Evolutionary conservation across 2,329 filamentous ascomycete genomes (phyloP), one percentile per base, ranked within the genome.

Genomic region (Cryphonectria radicalis): DNA sequence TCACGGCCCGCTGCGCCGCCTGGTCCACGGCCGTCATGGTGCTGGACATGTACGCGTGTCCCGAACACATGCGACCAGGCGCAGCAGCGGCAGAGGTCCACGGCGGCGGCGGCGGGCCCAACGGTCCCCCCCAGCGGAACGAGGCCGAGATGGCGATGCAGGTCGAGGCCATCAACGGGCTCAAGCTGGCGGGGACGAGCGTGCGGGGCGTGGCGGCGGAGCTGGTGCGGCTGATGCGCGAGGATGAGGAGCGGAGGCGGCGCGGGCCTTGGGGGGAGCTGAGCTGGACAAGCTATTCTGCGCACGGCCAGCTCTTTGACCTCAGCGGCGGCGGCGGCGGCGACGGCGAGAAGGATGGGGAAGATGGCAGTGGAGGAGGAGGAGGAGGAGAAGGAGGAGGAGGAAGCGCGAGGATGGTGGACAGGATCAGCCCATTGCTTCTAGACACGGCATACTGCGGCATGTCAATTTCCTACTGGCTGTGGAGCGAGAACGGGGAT

Each of bases 401-500:
- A 40, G 7, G 50, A 13, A 40, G 25, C 35, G 32, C 68, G 6
- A 74, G 76, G 7, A 71, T 76, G 37, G 77, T 80, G 19, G 76
- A 77, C 37, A 68, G 74, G 17, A 67, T 81, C 5, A 81, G 78
- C 69, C 81, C 81, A 5, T 74, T 83, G 13, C 76, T 79, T 43
- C 76, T 83, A 73, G 81, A 82, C 73, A 74, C 76, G 13, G 53
- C 82, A n/a, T 83, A 83, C 70, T 76, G 75, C n/a, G 79, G 78
- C 14, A 77, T 80, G 55, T 74, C 78, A n/a, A 80, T 79, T 42
- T 78, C 79, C 59, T 80, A 80, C 13, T 83, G 82, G 81, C 68
- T 81, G 50, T 78, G 78, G 71, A 76, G 80, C 66, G 81, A 83
- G 74, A 78, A 75, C 63, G 81, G 81, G 3, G 77, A 79, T 69